Percentiles rank a stretch among this genome's conserved stretches.
These are phyloP conservation scores for Dichotomocladium elegans DNA, from an alignment of 371 early-diverging fungal species.

Conservation along the genomic window DNA sequence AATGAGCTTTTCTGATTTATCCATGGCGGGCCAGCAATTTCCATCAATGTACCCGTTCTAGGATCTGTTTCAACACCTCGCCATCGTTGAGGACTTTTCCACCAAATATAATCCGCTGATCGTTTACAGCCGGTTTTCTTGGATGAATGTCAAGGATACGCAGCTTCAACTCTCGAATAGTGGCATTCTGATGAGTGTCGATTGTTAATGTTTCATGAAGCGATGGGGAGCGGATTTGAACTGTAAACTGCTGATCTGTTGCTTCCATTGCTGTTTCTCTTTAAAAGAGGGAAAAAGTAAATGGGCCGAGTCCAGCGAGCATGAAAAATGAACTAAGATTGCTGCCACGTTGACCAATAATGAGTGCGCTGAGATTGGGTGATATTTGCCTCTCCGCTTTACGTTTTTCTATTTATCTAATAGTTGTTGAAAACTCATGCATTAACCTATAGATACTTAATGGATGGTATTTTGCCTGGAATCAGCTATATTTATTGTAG, in stretches of 20 bases:
- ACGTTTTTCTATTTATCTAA: too few species aligned
- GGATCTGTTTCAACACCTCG: constrained; percentile 16
- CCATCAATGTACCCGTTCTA: constrained; percentile 26
- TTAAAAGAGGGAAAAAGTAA: neutral
- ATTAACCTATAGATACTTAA: too few species aligned
- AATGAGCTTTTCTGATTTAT: too few species aligned
- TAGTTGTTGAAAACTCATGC: too few species aligned
- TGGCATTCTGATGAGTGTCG: constrained; percentile 10
- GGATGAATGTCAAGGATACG: constrained; percentile 33
- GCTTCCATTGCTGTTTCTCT: neutral
- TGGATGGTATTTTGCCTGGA: too few species aligned
- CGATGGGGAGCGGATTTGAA: constrained; percentile 42
- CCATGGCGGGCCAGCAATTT: too few species aligned
- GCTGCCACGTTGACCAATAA: too few species aligned
- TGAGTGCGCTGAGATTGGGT: too few species aligned
- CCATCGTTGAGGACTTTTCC: constrained; percentile 33
- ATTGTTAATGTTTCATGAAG: constrained; percentile 32
- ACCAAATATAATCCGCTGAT: constrained; percentile 42
- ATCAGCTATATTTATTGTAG: too few species aligned
- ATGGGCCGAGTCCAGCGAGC: constrained; percentile 2
- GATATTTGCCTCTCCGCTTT: too few species aligned
- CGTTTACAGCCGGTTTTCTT: constrained; percentile 21
- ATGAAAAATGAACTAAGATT: neutral
- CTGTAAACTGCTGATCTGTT: constrained; percentile 5
- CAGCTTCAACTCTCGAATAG: constrained; percentile 23